Base-by-base conservation (phyloP, 163 green algal species). In the Coccomyxa subellipsoidea region DNA sequence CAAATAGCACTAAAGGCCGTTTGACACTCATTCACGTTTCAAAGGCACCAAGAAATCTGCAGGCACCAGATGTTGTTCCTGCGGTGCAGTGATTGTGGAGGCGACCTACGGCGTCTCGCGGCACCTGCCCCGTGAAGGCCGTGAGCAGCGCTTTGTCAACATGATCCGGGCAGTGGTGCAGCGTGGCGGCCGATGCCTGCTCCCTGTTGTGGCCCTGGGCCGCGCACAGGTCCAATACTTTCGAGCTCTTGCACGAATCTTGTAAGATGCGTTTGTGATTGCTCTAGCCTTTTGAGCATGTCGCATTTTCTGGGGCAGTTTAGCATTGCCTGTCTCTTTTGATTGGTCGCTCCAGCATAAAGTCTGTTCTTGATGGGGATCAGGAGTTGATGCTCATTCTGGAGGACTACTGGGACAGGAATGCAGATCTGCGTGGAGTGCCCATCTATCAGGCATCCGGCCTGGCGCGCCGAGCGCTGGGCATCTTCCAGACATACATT, bases 321-420 rank as follows among this genome's bases (percentile, higher is more conserved):
- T n/a, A n/a, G n/a, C n/a, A n/a, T n/a, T n/a, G n/a, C n/a, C 6
- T 12, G 4, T 7, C 15, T 76, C 69, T 36, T 37, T 39, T 59
- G 40, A 54, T 8, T 54, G 40, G 40, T 54, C 10, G 47, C 15
- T 59, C 47, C 1, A 27, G 47, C 47, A 59, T 27, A 27, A 1
- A 59, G 47, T 21, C 23, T 59, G 47, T 23, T 7, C 47, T 2
- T 59, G 47, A 59, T 59, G 47, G 3, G 47, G 47, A 59, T n/a
- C 94, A 99, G 92, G 97, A 99, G 91, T 92, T 99, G 79, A 90
- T 99, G 81, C 90, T 99, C 54, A 94, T 99, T 73, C 85, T 99
- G 70, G 96, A 99, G 77, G 96, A 99, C 80, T 93, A 97, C 87
- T 99, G 96, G 96, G 82, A 91, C 71, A 79, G 83, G 34, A 90